A percentile compares a stretch with the other conserved stretches of the same genome.
Conservation (phyloP, 73 alveolate species). For the Blepharisma stoltei region DNA sequence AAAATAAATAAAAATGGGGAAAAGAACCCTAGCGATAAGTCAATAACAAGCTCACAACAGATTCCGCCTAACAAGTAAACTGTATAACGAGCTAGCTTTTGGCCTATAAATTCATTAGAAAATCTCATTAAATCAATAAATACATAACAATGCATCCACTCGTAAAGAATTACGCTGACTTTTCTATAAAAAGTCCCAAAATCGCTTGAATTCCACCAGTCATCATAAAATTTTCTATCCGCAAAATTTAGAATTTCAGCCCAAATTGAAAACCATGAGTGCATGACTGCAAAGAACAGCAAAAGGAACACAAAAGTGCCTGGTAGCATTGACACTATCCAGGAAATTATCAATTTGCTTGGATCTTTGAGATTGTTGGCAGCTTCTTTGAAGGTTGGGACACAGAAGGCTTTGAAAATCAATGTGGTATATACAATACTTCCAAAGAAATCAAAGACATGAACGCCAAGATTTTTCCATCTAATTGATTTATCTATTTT, state of each 20-base stretch:
- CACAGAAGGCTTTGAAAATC: slow-evolving; percentile 58
- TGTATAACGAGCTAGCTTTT: background rate
- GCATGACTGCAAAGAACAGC: slow-evolving; percentile 71
- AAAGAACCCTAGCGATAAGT: background rate
- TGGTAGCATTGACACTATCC: slow-evolving; percentile 65
- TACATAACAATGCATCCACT: slow-evolving; percentile 1
- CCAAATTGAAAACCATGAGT: slow-evolving; percentile 75
- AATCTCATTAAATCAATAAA: background rate
- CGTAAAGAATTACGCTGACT: background rate
- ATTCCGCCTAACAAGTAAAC: background rate
- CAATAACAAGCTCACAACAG: background rate
- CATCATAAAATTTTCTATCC: slow-evolving; percentile 78
- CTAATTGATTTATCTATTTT: slow-evolving; percentile 45
- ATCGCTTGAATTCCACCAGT: slow-evolving; percentile 87
- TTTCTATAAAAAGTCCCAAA: slow-evolving; percentile 82
- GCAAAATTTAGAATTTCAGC: slow-evolving; percentile 76
- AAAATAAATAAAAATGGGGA: background rate
- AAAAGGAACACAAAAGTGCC: slow-evolving; percentile 60
- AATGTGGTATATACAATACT: slow-evolving; percentile 54
- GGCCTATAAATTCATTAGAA: background rate
- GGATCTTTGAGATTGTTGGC: background rate
- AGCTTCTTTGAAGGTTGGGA: background rate
- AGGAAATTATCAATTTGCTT: background rate
- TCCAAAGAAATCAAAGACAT: slow-evolving; percentile 45
- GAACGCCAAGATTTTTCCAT: slow-evolving; percentile 33